Base-by-base conservation (phyloP, 768 basidiomycete species). In the Trametes punicea region DNA sequence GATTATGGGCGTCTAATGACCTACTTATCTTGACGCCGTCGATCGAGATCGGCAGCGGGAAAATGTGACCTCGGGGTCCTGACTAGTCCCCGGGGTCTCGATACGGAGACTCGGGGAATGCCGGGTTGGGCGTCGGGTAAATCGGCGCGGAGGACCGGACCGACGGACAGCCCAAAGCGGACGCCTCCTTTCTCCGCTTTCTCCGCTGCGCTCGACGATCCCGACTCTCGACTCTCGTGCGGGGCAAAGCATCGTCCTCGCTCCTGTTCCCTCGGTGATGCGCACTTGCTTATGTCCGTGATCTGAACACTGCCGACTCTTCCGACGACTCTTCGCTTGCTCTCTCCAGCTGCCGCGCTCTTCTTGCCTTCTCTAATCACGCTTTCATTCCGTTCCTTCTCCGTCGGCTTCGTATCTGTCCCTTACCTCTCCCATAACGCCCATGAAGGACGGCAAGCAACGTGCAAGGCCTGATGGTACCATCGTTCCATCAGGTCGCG, bases 361-460 rank as follows among this genome's bases (percentile, higher is more conserved):
- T 26, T 18, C 51, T 7, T 10, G 11, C 42, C 36, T 30, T 21
- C 15, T 3, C 36, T 39, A 20, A n/a, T n/a, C n/a, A n/a, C n/a
- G n/a, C n/a, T n/a, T n/a, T n/a, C n/a, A 45, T 61, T 61, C 60
- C 55, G 60, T 26, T 34, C 41, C 41, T 56, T 53, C 40, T 44
- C 60, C 55, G 55, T 40, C 36, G 30, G 41, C 39, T 31, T 45
- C 55, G 27, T 44, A 46, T 42, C 23, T 34, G 41, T 23, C 41
- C 27, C 27, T 25, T 38, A 33, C 38, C 48, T 42, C 50, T 30
- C 54, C 25, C 42, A 20, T 42, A 26, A 18, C 31, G 0, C 34
- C 30, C 34, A 61, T 61, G 60, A 61, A 61, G 47, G 66, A 67
- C 27, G 62, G 62, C 29, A 64, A 65, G 55, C 62, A 61, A 47